These are phyloP conservation scores for Aspergillus transmontanensis DNA, from an alignment of 2,329 filamentous ascomycete genomes.

Conservation along the genomic window DNA sequence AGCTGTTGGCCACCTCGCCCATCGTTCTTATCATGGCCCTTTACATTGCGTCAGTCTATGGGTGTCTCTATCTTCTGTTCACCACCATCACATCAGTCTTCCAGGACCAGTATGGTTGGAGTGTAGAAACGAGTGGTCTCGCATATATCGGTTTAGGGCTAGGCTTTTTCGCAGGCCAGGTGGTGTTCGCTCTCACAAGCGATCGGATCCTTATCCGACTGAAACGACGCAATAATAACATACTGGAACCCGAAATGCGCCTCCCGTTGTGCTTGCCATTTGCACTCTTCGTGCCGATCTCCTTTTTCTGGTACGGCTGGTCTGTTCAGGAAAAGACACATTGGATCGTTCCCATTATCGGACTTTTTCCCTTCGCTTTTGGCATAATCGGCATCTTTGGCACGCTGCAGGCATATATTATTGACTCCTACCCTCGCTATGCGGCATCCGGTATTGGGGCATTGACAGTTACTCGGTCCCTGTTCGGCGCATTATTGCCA, in stretches of 20 bases:
- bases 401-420: constrained; percentile 62
- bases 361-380: constrained; percentile 55
- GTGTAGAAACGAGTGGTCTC: constrained; percentile 19
- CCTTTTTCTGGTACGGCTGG: constrained; percentile 62
- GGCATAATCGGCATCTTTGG: constrained; percentile 55
- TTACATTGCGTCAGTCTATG: constrained; percentile 14
- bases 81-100: constrained; percentile 16
- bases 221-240: constrained; percentile 37
- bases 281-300: constrained; percentile 55
- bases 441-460: constrained; percentile 55
- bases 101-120: constrained; percentile 13
- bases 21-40: constrained; percentile 11
- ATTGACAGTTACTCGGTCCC: constrained; percentile 55
- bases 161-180: constrained; percentile 39
- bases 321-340: constrained; percentile 52
- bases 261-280: constrained; percentile 58
- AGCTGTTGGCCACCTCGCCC: constrained; percentile 11
- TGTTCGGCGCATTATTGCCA: constrained; percentile 28
- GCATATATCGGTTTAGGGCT: constrained; percentile 52
- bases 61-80: constrained; percentile 17
- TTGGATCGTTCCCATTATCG: constrained; percentile 63
- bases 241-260: constrained; percentile 50
- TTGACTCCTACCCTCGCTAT: constrained; percentile 56
- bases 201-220: constrained; percentile 31
- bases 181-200: constrained; percentile 35